Evolutionary conservation across 108 stramenopile genomes (phyloP).

Genomic region (Chaetoceros muelleri): DNA sequence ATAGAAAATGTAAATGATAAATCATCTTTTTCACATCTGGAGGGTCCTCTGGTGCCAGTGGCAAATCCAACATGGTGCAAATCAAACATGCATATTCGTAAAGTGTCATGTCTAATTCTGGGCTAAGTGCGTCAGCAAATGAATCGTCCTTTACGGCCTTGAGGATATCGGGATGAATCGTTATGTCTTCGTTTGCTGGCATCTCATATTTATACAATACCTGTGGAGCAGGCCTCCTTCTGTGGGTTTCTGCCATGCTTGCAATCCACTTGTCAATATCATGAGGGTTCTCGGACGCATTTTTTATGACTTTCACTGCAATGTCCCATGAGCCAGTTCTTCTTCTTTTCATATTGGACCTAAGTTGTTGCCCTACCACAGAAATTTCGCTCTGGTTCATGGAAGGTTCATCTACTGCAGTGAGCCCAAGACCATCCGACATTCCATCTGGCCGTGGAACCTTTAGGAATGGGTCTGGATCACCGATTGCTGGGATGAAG

Average conservation of each 20-base stretch:
- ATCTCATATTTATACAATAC: too few relatives aligned
- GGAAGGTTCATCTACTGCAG: slow-evolving; percentile 63
- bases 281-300: neutral
- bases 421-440: slow-evolving; percentile 51
- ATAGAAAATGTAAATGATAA: neutral
- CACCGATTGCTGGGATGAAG: slow-evolving; percentile 74
- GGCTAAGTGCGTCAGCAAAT: neutral
- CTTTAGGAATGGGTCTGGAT: slow-evolving; percentile 83
- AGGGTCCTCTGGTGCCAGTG: too few relatives aligned
- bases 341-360: neutral
- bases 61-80: neutral
- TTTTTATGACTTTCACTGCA: neutral
- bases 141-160: neutral
- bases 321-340: too few relatives aligned
- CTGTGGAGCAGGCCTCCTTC: neutral
- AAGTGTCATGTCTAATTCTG: neutral
- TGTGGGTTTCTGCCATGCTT: neutral
- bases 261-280: neutral
- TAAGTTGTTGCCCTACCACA: neutral
- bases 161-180: neutral
- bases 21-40: neutral
- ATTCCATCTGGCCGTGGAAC: slow-evolving; percentile 54
- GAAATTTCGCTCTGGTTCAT: neutral
- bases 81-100: neutral
- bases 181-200: too few relatives aligned